phyloP scores from a whole-genome alignment of 2,329 filamentous ascomycete species.

The Fusarium gaditjirri region DNA sequence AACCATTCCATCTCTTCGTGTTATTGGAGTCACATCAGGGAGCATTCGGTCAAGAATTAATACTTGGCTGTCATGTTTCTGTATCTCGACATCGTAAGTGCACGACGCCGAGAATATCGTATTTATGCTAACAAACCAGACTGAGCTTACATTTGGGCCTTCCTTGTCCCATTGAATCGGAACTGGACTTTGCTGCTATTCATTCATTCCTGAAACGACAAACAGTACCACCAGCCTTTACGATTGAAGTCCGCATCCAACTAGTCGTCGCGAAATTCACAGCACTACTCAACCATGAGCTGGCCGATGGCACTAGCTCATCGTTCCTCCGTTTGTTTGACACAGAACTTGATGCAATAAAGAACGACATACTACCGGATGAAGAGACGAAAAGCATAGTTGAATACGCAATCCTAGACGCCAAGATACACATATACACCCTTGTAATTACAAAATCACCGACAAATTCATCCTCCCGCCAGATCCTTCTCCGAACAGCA shows the following conservation, averaged over 20 bases:
- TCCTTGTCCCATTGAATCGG: conserved; percentile 19
- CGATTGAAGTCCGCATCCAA: conserved; percentile 20
- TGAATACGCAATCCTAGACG: conserved; percentile 22
- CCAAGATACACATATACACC: conserved; percentile 29
- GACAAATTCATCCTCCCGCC: conserved; percentile 4
- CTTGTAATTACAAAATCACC: conserved; percentile 20
- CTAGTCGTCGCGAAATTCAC: conserved; percentile 32
- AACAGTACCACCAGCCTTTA: conserved; percentile 6
- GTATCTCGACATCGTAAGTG: conserved; percentile 25
- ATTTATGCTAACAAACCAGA: background rate
- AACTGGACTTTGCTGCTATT: conserved; percentile 25
- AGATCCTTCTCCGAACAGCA: conserved; percentile 20
- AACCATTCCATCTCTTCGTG: conserved; percentile 13
- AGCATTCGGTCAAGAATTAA: conserved; percentile 24
- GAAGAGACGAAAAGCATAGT: conserved; percentile 1
- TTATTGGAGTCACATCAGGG: conserved; percentile 17
- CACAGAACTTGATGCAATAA: conserved; percentile 26
- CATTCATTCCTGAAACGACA: conserved; percentile 17
- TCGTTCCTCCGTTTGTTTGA: conserved; percentile 27
- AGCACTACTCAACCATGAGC: conserved; percentile 19
- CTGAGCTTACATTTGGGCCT: conserved; percentile 29
- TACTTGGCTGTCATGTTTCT: conserved; percentile 31
- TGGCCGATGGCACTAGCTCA: conserved; percentile 9
- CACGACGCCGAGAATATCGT: too few species aligned
- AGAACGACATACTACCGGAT: background rate